Base-by-base conservation (phyloP, 2,329 filamentous ascomycete species). In the Alternaria rosae region DNA sequence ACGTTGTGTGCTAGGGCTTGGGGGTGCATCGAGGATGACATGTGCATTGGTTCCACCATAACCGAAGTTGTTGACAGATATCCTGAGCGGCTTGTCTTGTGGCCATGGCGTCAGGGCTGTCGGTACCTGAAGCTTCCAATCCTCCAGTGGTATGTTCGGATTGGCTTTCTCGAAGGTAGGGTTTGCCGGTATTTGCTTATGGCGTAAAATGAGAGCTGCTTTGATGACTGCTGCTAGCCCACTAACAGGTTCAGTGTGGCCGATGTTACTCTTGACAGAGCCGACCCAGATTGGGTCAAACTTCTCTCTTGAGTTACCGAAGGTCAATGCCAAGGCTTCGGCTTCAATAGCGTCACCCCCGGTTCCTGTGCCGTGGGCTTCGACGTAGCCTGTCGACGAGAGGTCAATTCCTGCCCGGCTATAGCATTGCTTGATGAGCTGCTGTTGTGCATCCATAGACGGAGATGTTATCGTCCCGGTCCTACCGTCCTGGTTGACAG, bases 281-380 rank as follows among this genome's bases (percentile, higher is more conserved):
- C 62, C 62, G 52, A 65, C 48, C 10, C 25, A 45, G 10, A 66
- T 17, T 0, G 54, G 42, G 17, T 38, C 42, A 20, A 56, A 47
- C 13, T 28, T 21, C 48, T 52, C 54, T 41, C 44, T 55, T 21
- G 32, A 13, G 8, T 43, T n/a, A 21, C 41, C 53, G 20, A 25
- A 41, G 11, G 45, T 50, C 15, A 8, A 38, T 12, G 45, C 45
- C 4, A 62, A 42, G 13, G 45, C 59, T 10, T 56, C 53, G 1
- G 59, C 51, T 45, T 72, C 69, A 8, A 65, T 63, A 2, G 66
- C 66, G 25, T 72, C 70, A 15, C 61, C 61, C 4, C 83, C 85
- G 44, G 87, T 88, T 6, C 86, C 86, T 0, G 86, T 88, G 7
- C 86, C 32, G 20, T 65, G 62, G 25, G 59, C 62, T 11, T 65